Evolutionary conservation across 345 rosid genomes (phyloP), one percentile per base, ranked within the genome.

Genomic region (Eucalyptus virginea): DNA sequence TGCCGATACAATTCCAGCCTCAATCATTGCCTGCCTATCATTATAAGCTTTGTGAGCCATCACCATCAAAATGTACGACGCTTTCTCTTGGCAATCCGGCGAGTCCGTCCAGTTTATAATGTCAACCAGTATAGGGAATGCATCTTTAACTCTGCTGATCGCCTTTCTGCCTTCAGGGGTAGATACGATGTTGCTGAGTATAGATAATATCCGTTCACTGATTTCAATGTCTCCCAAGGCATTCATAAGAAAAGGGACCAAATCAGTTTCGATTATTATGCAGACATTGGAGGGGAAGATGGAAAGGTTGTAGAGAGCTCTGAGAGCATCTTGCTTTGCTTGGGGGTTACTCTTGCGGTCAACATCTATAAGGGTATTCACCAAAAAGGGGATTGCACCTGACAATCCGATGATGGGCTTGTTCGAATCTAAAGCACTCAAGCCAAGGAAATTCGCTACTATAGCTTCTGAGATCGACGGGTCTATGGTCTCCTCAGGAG

Each of bases 391-490:
- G 45, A 98, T 94, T 6, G 99, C 99, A 40, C 98, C 98, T 1
- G 99, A 98, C 86, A 99, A 95, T 87, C 99, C 99, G 52, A 98
- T 96, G 81, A 98, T 95, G 7, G 99, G 95, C 91, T 98, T 98
- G 89, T 98, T 98, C 1, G 96, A 94, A 87, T 98, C 99, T 91
- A 96, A 90, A 3, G 99, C 99, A 60, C 99, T 98, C 92, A 98
- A 92, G 44, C 98, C 99, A 24, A 98, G 95, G 90, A 97, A 98
- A 92, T 98, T 98, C 2, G 99, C 99, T 12, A 95, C 97, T 34
- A 96, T 94, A 42, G 97, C 99, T 89, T 97, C 99, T 8, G 98
- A 95, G 32, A 97, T 94, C 26, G 90, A 91, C 34, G 94, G 93
- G 77, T 88, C 87, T 58, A 91, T 83, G 30, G 95, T 90, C 77